Evolutionary conservation across 225 moss, liverwort and hornwort genomes (phyloP), one percentile per base, ranked within the genome.

Genomic region (Marchantia polymorpha): DNA sequence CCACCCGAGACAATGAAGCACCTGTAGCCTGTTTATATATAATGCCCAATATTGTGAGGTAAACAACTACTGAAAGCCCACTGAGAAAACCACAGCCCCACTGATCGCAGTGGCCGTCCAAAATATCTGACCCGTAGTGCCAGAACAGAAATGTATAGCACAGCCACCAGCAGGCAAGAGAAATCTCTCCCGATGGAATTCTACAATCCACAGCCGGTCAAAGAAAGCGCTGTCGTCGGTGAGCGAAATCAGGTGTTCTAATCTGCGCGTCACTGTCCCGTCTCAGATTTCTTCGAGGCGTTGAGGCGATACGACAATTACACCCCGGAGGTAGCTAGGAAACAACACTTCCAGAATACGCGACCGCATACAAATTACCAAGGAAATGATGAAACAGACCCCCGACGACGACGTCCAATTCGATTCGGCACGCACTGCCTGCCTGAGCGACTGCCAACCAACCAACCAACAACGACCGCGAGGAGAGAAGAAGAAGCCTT

Each of bases 401-500:
- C 31, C 68, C 8, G n/a, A 12, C 56, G n/a, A 12, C 56, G 14
- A 26, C 67, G 48, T 70, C 39, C 69, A 49, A 70, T 70, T 70
- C 70, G 20, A 48, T 70, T 70, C 70, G 47, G 30, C 46, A 49
- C 27, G 69, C 2, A 47, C 17, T 69, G 16, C 46, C 20, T 49
- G 48, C 70, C 70, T 29, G 54, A 73, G 23, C 6, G 17, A 10
- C 7, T 29, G 20, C 10, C 64, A 64, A 64, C 23, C 64, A 64
- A 19, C 13, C 13, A 7, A 73, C 25, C 20, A 11, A 52, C 20
- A 11, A 52, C 25, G 25, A 52, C 52, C n/a, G 46, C 20, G 27
- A 31, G 46, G 59, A 31, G 59, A 75, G 59, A 75, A 58, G 58
- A 75, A 56, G 56, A 4, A 74, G 52, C 52, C 72, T 49, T 48